Base-by-base conservation (phyloP, 108 stramenopile species). In the Pseudonitzschia multiseries region DNA sequence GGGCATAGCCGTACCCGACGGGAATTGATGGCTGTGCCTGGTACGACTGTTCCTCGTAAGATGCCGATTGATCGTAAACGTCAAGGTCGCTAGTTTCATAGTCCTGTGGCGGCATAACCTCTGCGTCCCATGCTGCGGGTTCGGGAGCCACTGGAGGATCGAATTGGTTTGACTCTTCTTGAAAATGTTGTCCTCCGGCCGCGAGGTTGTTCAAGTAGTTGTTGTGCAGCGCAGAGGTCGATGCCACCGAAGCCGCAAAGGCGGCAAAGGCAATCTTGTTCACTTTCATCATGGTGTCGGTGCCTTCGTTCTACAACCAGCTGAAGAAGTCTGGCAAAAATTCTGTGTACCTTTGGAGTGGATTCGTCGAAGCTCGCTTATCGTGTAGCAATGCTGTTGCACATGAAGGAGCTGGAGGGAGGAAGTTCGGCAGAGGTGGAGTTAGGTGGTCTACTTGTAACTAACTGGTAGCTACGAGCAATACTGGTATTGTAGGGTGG, bases 1-100 rank as follows among this genome's bases (percentile, higher is more conserved):
- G 43, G 28, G 42, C 44, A 21, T 44, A 32, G 12, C 66, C 66
- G 66, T 67, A 67, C 4, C 54, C 54, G 4, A 56, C 22, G 54
- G 22, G 54, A 26, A 56, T 56, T 1, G 22, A 2, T 10, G 21
- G 54, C 2, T 9, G 21, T 9, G 54, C 22, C 22, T 56, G 54
- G 54, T 56, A 56, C 9, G 13, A 56, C 13, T 51, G 17, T 51
- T 51, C 20, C 17, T 51, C 36, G 36, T 36, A 36, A 36, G 36
- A 36, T 6, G 2, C 36, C 36, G 36, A 36, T 6, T 2, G 2
- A 6, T 36, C 36, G 36, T 36, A 36, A 36, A 36, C 36, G 36
- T 36, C 36, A 6, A 48, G 1, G 8, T 48, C 46, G 18, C 1
- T 48, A 14, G 1, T 48, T 48, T 48, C 18, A 48, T 48, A 18